A percentile compares a stretch with the other conserved stretches of the same genome.
phyloP scores from a whole-genome alignment of 768 basidiomycete species.

The Russula virescens region DNA sequence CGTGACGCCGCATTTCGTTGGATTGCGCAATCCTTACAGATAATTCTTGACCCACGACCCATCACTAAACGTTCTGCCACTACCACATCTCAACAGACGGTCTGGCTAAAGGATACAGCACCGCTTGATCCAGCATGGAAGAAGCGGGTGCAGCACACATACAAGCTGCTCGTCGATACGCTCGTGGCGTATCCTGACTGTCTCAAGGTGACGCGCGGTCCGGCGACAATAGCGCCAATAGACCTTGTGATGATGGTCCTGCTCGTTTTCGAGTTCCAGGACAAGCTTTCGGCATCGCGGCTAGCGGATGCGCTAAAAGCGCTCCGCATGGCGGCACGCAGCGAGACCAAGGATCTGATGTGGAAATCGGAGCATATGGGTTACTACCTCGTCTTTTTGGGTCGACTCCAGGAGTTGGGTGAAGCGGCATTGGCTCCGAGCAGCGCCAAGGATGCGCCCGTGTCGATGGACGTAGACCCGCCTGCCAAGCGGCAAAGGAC shows the following conservation, averaged over 20 bases:
- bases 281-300: conserved; percentile 2
- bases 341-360: conserved; percentile 19
- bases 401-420: conserved; percentile 5
- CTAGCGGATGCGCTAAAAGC: conserved; percentile 9
- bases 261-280: conserved; percentile 18
- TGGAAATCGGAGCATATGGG: conserved; percentile 19
- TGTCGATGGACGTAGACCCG: conserved; percentile 10
- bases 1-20: conserved; percentile 55
- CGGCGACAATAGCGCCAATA: conserved; percentile 22
- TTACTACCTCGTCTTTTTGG: conserved; percentile 10
- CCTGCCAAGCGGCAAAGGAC: conserved; percentile 13
- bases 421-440: conserved; percentile 1
- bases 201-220: conserved; percentile 19
- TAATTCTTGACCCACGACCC: conserved; percentile 41
- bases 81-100: conserved; percentile 39
- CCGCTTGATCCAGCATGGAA: conserved; percentile 6
- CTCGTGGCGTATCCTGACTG: conserved; percentile 5
- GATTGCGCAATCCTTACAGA: conserved; percentile 48
- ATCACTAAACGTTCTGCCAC: conserved; percentile 28
- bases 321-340: conserved; percentile 18
- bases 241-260: conserved; percentile 22
- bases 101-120: conserved; percentile 40
- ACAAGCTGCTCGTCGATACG: conserved; percentile 15
- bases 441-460: not conserved
- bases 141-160: conserved; percentile 15